Conservation (phyloP, 768 basidiomycete species). For the Lactarius trivialis region DNA sequence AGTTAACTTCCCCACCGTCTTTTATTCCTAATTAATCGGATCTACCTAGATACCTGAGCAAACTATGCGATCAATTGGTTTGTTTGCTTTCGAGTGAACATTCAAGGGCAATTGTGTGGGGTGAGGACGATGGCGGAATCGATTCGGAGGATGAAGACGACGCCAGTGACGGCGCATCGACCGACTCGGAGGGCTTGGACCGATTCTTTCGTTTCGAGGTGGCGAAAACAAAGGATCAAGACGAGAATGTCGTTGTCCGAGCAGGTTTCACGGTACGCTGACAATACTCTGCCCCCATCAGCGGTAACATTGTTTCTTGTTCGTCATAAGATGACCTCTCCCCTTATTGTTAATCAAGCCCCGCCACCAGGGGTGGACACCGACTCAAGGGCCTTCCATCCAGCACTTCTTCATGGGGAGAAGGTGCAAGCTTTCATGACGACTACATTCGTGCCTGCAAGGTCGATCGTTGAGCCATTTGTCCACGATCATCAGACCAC, state of each 20-base stretch:
- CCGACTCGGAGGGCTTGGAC: slow-evolving; percentile 37
- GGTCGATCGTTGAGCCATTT: background rate
- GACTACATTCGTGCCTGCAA: background rate
- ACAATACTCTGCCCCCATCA: background rate
- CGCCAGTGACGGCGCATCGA: slow-evolving; percentile 12
- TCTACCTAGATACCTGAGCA: slow-evolving; percentile 9
- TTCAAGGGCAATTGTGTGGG: slow-evolving; percentile 41
- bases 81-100: slow-evolving; percentile 47
- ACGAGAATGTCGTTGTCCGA: slow-evolving; percentile 40
- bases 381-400: background rate
- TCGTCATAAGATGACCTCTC: background rate
- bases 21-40: background rate
- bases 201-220: slow-evolving; percentile 51
- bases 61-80: slow-evolving; percentile 43
- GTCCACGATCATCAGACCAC: background rate
- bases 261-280: slow-evolving; percentile 41
- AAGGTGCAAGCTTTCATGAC: slow-evolving; percentile 23
- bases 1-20: background rate
- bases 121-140: slow-evolving; percentile 26
- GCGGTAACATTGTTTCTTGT: background rate
- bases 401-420: slow-evolving; percentile 20
- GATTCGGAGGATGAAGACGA: background rate
- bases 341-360: background rate
- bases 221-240: slow-evolving; percentile 48
- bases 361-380: background rate